A percentile compares a stretch with the other conserved stretches of the same genome.
These are phyloP conservation scores for Scutellaria galericulata DNA, from an alignment of 257 asterid genomes.

Conservation along the genomic window DNA sequence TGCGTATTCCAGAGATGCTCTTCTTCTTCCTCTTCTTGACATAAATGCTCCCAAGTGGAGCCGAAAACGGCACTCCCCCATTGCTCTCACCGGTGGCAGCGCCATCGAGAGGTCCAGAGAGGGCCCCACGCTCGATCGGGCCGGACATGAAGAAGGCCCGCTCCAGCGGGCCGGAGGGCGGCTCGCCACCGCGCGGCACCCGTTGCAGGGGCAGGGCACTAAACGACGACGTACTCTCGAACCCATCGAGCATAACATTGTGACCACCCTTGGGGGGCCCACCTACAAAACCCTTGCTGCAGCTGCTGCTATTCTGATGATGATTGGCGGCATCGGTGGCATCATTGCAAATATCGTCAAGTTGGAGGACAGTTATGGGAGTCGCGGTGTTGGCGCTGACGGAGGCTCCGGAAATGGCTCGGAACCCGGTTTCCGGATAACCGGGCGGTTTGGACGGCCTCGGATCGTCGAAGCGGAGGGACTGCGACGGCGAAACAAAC, in stretches of 20 bases:
- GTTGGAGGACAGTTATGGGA: slow-evolving; percentile 78
- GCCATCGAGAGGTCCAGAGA: slow-evolving; percentile 83
- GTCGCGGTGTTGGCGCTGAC: slow-evolving; percentile 88
- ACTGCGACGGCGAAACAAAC: slow-evolving; percentile 85
- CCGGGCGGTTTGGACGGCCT: slow-evolving; percentile 52
- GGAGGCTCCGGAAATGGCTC: slow-evolving; percentile 93
- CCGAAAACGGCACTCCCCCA: slow-evolving; percentile 81
- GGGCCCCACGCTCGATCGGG: slow-evolving; percentile 91
- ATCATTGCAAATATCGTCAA: slow-evolving; percentile 61
- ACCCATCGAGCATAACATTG: slow-evolving; percentile 66
- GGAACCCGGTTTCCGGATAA: slow-evolving; percentile 74
- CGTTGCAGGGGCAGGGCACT: slow-evolving; percentile 91
- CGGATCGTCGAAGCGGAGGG: slow-evolving; percentile 89
- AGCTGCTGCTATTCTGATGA: slow-evolving; percentile 26
- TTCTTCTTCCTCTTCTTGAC: slow-evolving; percentile 75
- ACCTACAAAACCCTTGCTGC: slow-evolving; percentile 52
- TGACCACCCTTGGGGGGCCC: slow-evolving; percentile 45
- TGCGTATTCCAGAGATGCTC: slow-evolving; percentile 74
- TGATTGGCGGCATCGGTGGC: slow-evolving; percentile 45
- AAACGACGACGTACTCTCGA: slow-evolving; percentile 88
- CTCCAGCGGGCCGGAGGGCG: slow-evolving; percentile 71
- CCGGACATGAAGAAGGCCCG: slow-evolving; percentile 95
- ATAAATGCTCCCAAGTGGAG: slow-evolving; percentile 79
- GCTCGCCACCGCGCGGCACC: slow-evolving; percentile 78
- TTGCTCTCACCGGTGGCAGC: slow-evolving; percentile 41